phyloP scores from a whole-genome alignment of 306 rosid species.

The Hippophae tibetana region DNA sequence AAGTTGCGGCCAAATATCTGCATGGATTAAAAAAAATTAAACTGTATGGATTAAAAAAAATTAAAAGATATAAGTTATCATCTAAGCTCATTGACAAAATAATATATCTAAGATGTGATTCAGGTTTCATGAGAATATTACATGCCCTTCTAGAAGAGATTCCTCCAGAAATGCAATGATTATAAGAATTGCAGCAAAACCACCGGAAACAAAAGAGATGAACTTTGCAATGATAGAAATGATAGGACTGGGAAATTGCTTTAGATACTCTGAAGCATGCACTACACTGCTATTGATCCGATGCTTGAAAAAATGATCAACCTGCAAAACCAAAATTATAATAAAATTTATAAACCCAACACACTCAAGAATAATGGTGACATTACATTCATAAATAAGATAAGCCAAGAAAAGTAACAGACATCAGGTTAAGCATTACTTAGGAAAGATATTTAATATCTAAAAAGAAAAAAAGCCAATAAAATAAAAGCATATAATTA shows the following conservation, averaged over 20 bases:
- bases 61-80: not conserved
- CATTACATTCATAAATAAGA: not conserved
- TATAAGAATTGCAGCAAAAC: conserved; percentile 86
- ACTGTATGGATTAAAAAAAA: conserved; percentile 25
- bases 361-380: conserved; percentile 10
- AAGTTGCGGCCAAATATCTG: conserved; percentile 93
- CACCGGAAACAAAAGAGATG: conserved; percentile 85
- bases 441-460: no score
- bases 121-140: conserved; percentile 27
- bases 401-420: not conserved
- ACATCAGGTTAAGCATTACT: no score
- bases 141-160: conserved; percentile 93
- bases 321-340: conserved; percentile 36
- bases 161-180: conserved; percentile 86
- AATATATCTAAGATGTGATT: not conserved
- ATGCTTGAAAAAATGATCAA: conserved; percentile 89
- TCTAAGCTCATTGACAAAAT: not conserved
- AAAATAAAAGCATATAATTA: conserved; percentile 16
- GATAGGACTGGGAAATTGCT: conserved; percentile 89
- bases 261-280: conserved; percentile 74
- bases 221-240: conserved; percentile 73
- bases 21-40: conserved; percentile 1
- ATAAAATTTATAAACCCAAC: conserved; percentile 8
- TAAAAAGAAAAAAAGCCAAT: not conserved
- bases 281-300: conserved; percentile 69